Evolutionary conservation across 805 yeast genomes (phyloP), one percentile per base, ranked within the genome.

Genomic region (Zygosaccharomyces bailii): DNA sequence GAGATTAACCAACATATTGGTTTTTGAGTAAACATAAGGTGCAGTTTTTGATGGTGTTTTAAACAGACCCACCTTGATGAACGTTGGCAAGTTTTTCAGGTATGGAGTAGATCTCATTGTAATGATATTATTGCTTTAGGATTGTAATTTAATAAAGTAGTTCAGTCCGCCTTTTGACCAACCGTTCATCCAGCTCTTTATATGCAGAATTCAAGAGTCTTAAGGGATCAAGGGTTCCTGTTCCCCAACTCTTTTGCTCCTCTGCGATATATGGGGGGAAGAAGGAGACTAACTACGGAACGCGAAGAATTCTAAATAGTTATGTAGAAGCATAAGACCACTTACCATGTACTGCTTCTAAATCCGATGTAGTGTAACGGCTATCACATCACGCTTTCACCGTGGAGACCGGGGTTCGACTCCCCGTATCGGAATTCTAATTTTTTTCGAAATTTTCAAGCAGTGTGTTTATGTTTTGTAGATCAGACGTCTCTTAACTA

Each of bases 361-460:
- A 9, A 39, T 54, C 60, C 60, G 60, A 56, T 56, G 51, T 54
- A 56, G 60, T 56, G 60, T 56, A 56, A 54, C 57, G 60, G 60
- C 60, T 56, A 56, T 56, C 60, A 56, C 60, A 56, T 46, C 57
- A 48, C 60, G 60, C 60, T 56, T 55, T 56, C 59, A 55, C 59
- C 59, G 59, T 54, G 56, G 59, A 53, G 56, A 55, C 57, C 59
- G 54, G 59, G 59, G 59, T 55, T 55, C 59, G 59, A 55, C 56
- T 55, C 59, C 59, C 59, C 54, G 59, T 49, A 52, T 55, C 59
- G 59, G 59, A 55, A 53, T 39, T 21, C 18, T n/a, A n/a, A n/a
- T 27, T 24, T 37, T 42, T 43, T 27, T 27, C 23, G 33, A 11
- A 14, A 25, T 17, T 4, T 24, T 16, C 29, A 18, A 24, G 7